Evolutionary conservation across 495 filamentous ascomycete genomes (phyloP).

Genomic region (Aspergillus steynii): DNA sequence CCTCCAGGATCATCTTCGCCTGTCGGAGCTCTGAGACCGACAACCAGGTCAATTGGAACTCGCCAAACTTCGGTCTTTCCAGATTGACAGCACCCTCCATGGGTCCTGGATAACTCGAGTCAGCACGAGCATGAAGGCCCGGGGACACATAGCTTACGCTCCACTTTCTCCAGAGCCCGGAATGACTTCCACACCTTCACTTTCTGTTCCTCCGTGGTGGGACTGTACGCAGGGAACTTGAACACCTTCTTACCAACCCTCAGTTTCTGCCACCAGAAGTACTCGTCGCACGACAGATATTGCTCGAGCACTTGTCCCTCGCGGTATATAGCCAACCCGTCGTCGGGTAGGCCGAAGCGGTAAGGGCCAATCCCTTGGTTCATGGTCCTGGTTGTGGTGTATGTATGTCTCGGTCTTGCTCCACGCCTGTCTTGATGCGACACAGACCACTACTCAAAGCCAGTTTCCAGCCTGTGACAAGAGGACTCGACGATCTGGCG

Average conservation of each 20-base stretch:
- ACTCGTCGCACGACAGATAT: constrained; percentile 7
- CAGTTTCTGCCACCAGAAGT: constrained; percentile 8
- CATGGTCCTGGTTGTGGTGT: background rate
- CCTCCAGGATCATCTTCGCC: constrained; percentile 5
- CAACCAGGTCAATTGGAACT: constrained; percentile 8
- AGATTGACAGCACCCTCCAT: constrained; percentile 5
- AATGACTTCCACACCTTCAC: constrained; percentile 8
- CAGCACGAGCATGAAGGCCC: background rate
- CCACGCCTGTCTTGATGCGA: too few species aligned
- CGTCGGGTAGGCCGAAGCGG: constrained; percentile 2
- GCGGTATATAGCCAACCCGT: constrained; percentile 1
- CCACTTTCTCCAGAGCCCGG: background rate
- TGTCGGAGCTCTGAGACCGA: constrained; percentile 2
- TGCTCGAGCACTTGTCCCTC: constrained; percentile 2
- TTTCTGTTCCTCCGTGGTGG: constrained; percentile 4
- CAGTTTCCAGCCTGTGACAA: too few species aligned
- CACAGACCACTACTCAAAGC: too few species aligned
- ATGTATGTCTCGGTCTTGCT: too few species aligned
- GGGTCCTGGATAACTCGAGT: background rate
- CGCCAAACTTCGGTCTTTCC: constrained; percentile 1
- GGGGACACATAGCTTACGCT: background rate
- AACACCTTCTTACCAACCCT: constrained; percentile 1
- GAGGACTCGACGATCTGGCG: too few species aligned
- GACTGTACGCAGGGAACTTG: constrained; percentile 1
- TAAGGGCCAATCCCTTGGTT: constrained; percentile 3